A percentile compares a stretch with the other conserved stretches of the same genome.
These are phyloP conservation scores for Stachybotrys chartarum DNA, from an alignment of 2,329 filamentous ascomycete species.

Conservation along the genomic window DNA sequence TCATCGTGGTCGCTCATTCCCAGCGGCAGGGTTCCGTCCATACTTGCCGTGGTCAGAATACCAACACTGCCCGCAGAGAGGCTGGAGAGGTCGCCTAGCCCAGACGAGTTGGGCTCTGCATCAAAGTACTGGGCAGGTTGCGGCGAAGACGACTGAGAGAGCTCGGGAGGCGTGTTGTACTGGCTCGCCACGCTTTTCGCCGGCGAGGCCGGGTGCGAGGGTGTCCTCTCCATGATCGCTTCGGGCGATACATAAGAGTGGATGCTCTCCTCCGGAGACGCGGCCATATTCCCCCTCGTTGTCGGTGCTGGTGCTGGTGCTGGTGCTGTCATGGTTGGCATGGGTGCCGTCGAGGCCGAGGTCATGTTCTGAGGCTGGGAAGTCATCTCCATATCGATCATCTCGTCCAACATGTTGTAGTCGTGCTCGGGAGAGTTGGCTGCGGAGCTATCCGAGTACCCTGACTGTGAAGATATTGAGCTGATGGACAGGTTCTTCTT, in stretches of 20 bases:
- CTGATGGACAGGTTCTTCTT: conserved; percentile 46
- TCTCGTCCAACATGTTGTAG: conserved; percentile 39
- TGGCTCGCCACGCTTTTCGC: conserved; percentile 43
- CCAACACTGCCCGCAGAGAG: conserved; percentile 18
- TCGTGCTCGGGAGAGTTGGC: conserved; percentile 45
- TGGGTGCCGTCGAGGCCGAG: conserved; percentile 38
- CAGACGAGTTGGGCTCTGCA: conserved; percentile 28
- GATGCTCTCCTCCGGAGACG: conserved; percentile 33
- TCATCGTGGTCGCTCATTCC: conserved; percentile 33
- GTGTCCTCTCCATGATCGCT: conserved; percentile 29
- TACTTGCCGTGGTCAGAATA: conserved; percentile 22
- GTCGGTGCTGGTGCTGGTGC: conserved; percentile 15
- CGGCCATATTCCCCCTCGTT: conserved; percentile 20
- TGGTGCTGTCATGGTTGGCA: conserved; percentile 21
- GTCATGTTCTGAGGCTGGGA: conserved; percentile 18
- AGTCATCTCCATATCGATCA: conserved; percentile 35
- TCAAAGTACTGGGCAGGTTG: conserved; percentile 42
- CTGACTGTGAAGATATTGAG: conserved; percentile 47
- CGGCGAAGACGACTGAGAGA: conserved; percentile 55
- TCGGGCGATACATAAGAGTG: conserved; percentile 41
- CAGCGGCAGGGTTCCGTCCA: conserved; percentile 24
- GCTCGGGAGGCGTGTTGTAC: conserved; percentile 51
- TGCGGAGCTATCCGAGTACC: conserved; percentile 49
- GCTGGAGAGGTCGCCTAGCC: conserved; percentile 20
- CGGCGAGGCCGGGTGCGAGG: conserved; percentile 36